phyloP scores from a whole-genome alignment of 2,329 filamentous ascomycete species.

The Apiospora koreana region DNA sequence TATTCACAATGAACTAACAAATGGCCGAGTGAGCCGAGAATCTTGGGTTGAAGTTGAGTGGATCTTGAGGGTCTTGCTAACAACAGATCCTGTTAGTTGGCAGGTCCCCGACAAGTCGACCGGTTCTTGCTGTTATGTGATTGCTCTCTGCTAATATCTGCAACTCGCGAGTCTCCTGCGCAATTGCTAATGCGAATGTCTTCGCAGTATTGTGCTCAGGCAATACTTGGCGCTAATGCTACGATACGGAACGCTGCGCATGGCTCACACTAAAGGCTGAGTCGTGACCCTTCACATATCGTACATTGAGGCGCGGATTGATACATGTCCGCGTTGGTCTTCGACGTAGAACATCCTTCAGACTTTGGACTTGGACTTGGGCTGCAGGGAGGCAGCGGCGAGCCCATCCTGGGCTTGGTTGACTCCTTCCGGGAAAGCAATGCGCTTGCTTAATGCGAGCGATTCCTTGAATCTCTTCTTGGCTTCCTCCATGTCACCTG shows the following conservation, averaged over 20 bases:
- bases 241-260: neutral
- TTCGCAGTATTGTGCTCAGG: neutral
- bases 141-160: neutral
- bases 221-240: neutral
- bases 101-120: neutral
- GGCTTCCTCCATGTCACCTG: slow-evolving; percentile 66
- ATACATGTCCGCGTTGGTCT: neutral
- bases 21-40: neutral
- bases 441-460: slow-evolving; percentile 56
- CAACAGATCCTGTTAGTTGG: neutral
- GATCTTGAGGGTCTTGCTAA: neutral
- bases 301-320: neutral
- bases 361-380: neutral
- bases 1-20: neutral
- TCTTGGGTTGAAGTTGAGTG: neutral
- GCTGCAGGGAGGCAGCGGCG: neutral
- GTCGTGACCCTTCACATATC: neutral
- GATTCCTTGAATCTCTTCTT: slow-evolving; percentile 69
- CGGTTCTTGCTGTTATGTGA: neutral
- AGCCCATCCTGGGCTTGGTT: slow-evolving; percentile 55
- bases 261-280: neutral
- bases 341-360: neutral
- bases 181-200: neutral
- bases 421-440: slow-evolving; percentile 54
- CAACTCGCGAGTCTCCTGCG: neutral